A percentile compares a stretch with the other conserved stretches of the same genome.
phyloP scores from a whole-genome alignment of 106 monocot species.

The Acorus calamus region DNA sequence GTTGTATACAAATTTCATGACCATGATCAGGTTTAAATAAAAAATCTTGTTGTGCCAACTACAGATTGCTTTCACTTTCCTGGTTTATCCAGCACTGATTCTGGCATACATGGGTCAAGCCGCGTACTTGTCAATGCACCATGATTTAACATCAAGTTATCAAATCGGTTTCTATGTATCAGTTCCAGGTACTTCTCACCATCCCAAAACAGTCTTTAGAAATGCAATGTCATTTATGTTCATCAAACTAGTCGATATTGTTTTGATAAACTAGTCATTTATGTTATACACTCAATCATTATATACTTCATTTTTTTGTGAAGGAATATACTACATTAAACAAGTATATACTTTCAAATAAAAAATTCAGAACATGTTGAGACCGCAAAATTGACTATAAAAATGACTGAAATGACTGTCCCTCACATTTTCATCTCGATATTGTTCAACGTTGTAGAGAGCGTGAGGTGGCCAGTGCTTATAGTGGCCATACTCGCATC shows the following conservation, averaged over 20 bases:
- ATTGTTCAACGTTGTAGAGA: slow-evolving; percentile 16
- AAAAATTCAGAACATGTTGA: too few relatives aligned
- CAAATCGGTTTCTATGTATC: slow-evolving; percentile 60
- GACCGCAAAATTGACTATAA: too few relatives aligned
- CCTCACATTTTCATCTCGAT: too few relatives aligned
- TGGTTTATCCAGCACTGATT: slow-evolving; percentile 64
- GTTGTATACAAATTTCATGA: too few relatives aligned
- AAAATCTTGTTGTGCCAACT: not conserved
- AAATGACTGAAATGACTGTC: too few relatives aligned
- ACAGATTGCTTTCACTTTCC: slow-evolving; percentile 54
- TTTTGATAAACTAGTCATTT: too few relatives aligned
- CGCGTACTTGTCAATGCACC: slow-evolving; percentile 59
- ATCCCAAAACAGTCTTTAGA: not conserved
- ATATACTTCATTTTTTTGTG: too few relatives aligned
- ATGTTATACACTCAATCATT: too few relatives aligned
- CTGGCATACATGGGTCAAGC: slow-evolving; percentile 81
- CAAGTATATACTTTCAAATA: too few relatives aligned
- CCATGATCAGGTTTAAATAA: too few relatives aligned
- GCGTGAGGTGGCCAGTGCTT: slow-evolving; percentile 51
- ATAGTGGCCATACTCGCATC: slow-evolving; percentile 42
- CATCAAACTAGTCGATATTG: too few relatives aligned
- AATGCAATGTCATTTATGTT: not conserved
- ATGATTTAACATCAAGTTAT: slow-evolving; percentile 26
- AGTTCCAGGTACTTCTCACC: slow-evolving; percentile 44
- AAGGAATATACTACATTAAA: too few relatives aligned